A percentile compares a stretch with the other conserved stretches of the same genome.
These are phyloP conservation scores for Neofusicoccum cordaticola DNA, from an alignment of 2,329 filamentous ascomycete genomes.

Conservation along the genomic window DNA sequence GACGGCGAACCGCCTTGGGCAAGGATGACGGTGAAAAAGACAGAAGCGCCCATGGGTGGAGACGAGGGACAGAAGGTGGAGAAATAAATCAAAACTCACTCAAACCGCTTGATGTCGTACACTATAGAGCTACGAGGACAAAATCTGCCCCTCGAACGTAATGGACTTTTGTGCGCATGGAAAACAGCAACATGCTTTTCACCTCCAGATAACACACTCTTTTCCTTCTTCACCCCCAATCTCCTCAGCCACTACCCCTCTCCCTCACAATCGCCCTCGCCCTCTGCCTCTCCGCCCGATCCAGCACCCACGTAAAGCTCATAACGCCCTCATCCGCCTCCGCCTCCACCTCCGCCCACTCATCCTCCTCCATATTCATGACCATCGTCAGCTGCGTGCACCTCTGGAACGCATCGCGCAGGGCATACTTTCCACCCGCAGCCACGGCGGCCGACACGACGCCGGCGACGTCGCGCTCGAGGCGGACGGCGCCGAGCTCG, in stretches of 20 bases:
- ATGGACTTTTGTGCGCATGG: not conserved
- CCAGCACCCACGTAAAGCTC: constrained; percentile 69
- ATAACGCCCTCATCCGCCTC: constrained; percentile 45
- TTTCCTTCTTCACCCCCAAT: not conserved
- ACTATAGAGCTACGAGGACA: not conserved
- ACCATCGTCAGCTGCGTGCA: constrained; percentile 80
- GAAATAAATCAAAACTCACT: not conserved
- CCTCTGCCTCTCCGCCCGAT: constrained; percentile 68
- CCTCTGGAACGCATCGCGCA: constrained; percentile 73
- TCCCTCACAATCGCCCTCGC: constrained; percentile 65
- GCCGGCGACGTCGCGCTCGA: constrained; percentile 80
- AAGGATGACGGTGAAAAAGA: not conserved
- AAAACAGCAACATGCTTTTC: not conserved
- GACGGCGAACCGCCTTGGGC: constrained; percentile 75
- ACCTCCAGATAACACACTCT: not conserved
- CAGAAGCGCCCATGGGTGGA: not conserved
- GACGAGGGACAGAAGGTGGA: no score
- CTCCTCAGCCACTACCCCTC: constrained; percentile 7
- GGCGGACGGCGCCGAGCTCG: constrained; percentile 73
- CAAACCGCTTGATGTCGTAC: not conserved
- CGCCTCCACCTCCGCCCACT: constrained; percentile 74
- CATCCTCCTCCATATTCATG: constrained; percentile 92
- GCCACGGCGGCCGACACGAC: constrained; percentile 65
- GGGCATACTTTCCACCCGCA: constrained; percentile 68
- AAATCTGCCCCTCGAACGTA: not conserved